A percentile compares a stretch with the other conserved stretches of the same genome.
Evolutionary conservation across 2,329 filamentous ascomycete genomes (phyloP).

Genomic region (Trichoderma sp.): DNA sequence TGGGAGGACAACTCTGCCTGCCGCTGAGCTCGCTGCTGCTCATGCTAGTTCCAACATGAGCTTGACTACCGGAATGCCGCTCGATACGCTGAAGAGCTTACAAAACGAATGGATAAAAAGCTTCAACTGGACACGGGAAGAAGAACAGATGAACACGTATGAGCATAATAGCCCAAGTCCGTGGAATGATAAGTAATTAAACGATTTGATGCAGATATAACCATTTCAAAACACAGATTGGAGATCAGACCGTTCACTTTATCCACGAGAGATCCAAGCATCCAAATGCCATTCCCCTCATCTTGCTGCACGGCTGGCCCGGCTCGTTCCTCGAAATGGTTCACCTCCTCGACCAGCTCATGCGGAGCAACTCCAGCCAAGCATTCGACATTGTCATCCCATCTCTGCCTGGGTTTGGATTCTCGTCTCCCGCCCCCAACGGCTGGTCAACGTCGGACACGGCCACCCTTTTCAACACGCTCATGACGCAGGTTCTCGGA

Average conservation of each 20-base stretch:
- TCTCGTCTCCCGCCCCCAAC: conserved; percentile 36
- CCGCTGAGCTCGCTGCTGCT: conserved; percentile 4
- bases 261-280: conserved; percentile 24
- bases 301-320: conserved; percentile 26
- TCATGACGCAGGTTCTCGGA: conserved; percentile 43
- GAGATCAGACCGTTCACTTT: conserved; percentile 27
- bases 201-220: not conserved
- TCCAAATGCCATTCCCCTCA: conserved; percentile 21
- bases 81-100: conserved; percentile 25
- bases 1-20: conserved; percentile 23
- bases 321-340: conserved; percentile 48
- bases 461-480: conserved; percentile 40
- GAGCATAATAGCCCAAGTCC: not conserved
- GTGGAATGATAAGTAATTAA: no score
- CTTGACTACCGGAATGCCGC: conserved; percentile 20
- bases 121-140: conserved; percentile 30
- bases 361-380: not conserved
- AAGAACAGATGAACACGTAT: conserved; percentile 29
- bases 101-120: conserved; percentile 26
- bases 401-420: conserved; percentile 45
- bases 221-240: conserved; percentile 28
- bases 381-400: conserved; percentile 32
- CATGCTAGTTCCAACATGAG: conserved; percentile 7
- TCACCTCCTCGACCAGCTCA: conserved; percentile 28
- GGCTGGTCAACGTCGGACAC: conserved; percentile 42